Evolutionary conservation across 208 protist species (phyloP).

Genomic region (Giardia duodenalis): DNA sequence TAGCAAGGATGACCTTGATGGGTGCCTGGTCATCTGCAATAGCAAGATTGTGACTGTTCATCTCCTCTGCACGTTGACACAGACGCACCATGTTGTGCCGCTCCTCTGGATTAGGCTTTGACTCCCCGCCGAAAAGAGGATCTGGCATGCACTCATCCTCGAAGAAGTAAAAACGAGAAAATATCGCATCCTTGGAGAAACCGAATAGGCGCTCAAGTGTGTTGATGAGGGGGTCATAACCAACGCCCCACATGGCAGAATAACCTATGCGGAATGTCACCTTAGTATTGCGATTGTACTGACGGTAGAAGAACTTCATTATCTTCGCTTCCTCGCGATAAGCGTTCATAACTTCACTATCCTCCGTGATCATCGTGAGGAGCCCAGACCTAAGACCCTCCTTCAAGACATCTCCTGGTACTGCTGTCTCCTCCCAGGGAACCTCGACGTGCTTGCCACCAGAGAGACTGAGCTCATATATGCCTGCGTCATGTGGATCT

Average conservation of each 20-base stretch:
- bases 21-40: slow-evolving; percentile 93
- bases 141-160: slow-evolving; percentile 69
- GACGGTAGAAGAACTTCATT: neutral
- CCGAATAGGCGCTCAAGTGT: slow-evolving; percentile 56
- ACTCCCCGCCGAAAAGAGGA: slow-evolving; percentile 84
- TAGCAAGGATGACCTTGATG: slow-evolving; percentile 78
- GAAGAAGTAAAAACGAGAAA: slow-evolving; percentile 45
- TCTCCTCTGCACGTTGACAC: slow-evolving; percentile 64
- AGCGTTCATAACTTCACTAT: neutral
- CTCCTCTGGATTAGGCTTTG: slow-evolving; percentile 90
- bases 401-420: neutral
- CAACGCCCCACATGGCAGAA: slow-evolving; percentile 78
- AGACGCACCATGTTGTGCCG: slow-evolving; percentile 42
- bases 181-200: slow-evolving; percentile 45
- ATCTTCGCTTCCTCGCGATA: neutral
- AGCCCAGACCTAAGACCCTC: neutral
- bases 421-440: slow-evolving; percentile 1
- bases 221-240: slow-evolving; percentile 55
- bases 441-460: slow-evolving; percentile 59
- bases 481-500: slow-evolving; percentile 70
- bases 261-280: slow-evolving; percentile 49
- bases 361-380: neutral
- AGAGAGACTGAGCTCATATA: slow-evolving; percentile 61
- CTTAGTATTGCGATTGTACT: neutral
- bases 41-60: slow-evolving; percentile 70